Conservation (phyloP, 2,329 filamentous ascomycete genomes). For the Eurotiales sp. region DNA sequence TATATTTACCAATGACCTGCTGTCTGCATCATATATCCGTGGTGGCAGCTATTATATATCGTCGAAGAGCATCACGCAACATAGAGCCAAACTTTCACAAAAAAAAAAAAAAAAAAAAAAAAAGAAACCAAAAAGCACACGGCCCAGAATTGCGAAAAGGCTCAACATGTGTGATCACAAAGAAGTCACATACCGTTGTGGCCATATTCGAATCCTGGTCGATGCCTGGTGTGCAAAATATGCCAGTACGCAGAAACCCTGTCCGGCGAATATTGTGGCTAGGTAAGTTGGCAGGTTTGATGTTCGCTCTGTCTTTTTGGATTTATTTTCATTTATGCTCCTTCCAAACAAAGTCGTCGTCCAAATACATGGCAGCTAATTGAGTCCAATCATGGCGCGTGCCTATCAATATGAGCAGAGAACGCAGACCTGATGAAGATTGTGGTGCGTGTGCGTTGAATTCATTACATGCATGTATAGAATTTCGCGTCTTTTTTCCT, state of each 20-base stretch:
- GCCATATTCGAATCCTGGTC: constrained; percentile 11
- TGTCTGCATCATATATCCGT: background rate
- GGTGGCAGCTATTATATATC: background rate
- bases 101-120: background rate
- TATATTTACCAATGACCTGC: background rate
- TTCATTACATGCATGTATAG: background rate
- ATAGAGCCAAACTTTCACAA: background rate
- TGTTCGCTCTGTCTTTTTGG: background rate
- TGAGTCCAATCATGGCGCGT: background rate
- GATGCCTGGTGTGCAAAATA: constrained; percentile 8
- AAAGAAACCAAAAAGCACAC: background rate
- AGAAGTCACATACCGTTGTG: constrained; percentile 10
- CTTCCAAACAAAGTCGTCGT: background rate
- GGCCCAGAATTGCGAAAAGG: background rate
- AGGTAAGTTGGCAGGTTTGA: constrained; percentile 1
- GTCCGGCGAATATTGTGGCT: constrained; percentile 5
- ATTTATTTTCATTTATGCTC: background rate
- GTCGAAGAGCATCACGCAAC: no score
- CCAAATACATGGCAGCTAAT: background rate
- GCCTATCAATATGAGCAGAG: background rate
- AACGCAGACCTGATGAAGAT: constrained; percentile 11
- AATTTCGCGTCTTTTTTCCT: background rate
- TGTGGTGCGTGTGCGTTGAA: constrained; percentile 1
- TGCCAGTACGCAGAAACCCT: constrained; percentile 5
- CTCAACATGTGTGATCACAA: constrained; percentile 13